Percentiles rank a stretch among this genome's conserved stretches.
phyloP scores from a whole-genome alignment of 768 basidiomycete species.

The Rubroboletus pulcherrimus region DNA sequence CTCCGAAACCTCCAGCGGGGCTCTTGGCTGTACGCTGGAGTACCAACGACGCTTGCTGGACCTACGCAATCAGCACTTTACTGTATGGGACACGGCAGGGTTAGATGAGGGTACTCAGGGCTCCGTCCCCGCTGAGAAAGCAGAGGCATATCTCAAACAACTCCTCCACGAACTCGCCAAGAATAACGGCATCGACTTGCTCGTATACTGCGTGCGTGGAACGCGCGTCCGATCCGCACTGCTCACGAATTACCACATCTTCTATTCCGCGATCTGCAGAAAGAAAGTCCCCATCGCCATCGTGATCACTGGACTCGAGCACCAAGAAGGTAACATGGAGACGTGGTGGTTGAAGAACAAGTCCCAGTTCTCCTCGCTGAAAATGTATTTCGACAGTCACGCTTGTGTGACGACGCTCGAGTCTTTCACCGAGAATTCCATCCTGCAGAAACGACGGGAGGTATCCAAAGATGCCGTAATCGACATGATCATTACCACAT shows the following conservation, averaged over 20 bases:
- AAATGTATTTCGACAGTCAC: constrained; percentile 28
- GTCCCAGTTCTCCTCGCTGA: constrained; percentile 17
- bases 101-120: constrained; percentile 29
- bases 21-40: constrained; percentile 36
- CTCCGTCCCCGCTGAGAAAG: constrained; percentile 28
- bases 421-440: constrained; percentile 6
- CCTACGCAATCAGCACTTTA: constrained; percentile 17
- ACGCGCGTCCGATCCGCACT: constrained; percentile 34
- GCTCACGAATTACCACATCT: constrained; percentile 38
- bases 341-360: constrained; percentile 31
- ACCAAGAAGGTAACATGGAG: constrained; percentile 33
- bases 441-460: constrained; percentile 17
- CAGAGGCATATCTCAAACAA: constrained; percentile 28
- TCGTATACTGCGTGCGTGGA: constrained; percentile 40
- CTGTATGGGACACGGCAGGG: constrained; percentile 35
- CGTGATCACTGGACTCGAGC: constrained; percentile 41
- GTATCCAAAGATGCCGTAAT: constrained; percentile 23
- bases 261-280: constrained; percentile 39
- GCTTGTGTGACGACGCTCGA: constrained; percentile 34
- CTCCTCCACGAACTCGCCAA: constrained; percentile 35
- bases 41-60: constrained; percentile 21
- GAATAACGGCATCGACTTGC: constrained; percentile 37
- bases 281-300: constrained; percentile 37
- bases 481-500: constrained; percentile 19
- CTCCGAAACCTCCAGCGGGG: constrained; percentile 30